phyloP scores from a whole-genome alignment of 2,329 filamentous ascomycete genomes.

The Ceratocystis alfenasii region DNA sequence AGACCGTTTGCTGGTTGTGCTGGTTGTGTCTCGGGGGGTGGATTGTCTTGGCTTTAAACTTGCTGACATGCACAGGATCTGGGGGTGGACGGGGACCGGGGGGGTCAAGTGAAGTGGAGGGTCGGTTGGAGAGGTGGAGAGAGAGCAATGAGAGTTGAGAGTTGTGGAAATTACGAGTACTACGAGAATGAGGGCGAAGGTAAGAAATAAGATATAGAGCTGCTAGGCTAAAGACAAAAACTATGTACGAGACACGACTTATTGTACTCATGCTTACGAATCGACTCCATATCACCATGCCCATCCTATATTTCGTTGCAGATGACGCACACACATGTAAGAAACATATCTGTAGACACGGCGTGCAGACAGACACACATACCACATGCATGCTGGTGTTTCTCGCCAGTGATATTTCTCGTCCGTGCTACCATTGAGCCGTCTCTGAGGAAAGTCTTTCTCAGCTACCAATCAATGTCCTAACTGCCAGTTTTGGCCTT shows the following conservation, averaged over 20 bases:
- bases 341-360: not conserved
- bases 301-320: not conserved
- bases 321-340: not conserved
- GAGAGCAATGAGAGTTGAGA: no score
- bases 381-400: not conserved
- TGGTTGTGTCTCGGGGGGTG: not conserved
- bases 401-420: constrained; percentile 5
- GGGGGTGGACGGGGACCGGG: not conserved
- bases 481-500: not conserved
- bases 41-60: not conserved
- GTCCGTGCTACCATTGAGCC: constrained; percentile 3
- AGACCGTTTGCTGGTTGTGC: not conserved
- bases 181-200: no score
- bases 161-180: no score
- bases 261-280: not conserved
- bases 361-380: not conserved
- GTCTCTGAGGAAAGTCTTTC: not conserved
- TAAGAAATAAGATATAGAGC: no score
- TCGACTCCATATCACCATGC: not conserved
- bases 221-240: no score
- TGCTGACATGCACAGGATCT: not conserved
- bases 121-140: not conserved
- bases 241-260: not conserved
- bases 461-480: not conserved
- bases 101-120: not conserved